Conservation (phyloP, 805 yeast species). For the Kluyveromyces siamensis region DNA sequence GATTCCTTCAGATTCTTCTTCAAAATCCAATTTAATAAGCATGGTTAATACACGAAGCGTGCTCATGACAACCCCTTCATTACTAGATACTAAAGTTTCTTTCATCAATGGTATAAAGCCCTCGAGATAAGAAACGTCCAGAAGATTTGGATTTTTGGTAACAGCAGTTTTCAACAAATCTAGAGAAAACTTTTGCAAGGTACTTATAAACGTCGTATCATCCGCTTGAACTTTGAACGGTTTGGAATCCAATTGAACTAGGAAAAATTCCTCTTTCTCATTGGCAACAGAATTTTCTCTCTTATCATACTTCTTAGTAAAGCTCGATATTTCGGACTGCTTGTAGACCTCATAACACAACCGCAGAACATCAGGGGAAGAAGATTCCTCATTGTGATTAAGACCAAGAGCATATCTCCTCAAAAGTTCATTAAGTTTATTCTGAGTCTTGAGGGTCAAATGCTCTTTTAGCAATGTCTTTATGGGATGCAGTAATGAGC, state of each 20-base stretch:
- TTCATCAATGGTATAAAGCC: constrained; percentile 72
- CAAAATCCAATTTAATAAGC: constrained; percentile 53
- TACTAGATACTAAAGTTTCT: constrained; percentile 49
- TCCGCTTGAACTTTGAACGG: constrained; percentile 45
- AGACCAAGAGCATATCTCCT: constrained; percentile 75
- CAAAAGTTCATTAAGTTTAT: constrained; percentile 69
- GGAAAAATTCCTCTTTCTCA: constrained; percentile 50
- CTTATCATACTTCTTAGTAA: background rate
- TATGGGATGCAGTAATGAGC: constrained; percentile 56
- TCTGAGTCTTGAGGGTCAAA: constrained; percentile 57
- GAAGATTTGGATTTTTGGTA: constrained; percentile 48
- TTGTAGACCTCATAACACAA: constrained; percentile 66
- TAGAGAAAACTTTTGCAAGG: constrained; percentile 66
- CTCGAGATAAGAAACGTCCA: constrained; percentile 49
- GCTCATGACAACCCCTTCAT: constrained; percentile 69
- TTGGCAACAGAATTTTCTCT: background rate
- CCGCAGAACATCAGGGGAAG: constrained; percentile 49
- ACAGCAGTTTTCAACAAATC: constrained; percentile 70
- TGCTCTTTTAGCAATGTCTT: constrained; percentile 53
- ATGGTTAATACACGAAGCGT: constrained; percentile 54
- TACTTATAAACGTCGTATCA: constrained; percentile 44
- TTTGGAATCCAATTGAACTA: constrained; percentile 63
- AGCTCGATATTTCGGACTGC: constrained; percentile 32
- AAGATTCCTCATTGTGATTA: constrained; percentile 53
- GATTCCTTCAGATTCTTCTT: constrained; percentile 34